Evolutionary conservation across 257 asterid genomes (phyloP).

Genomic region (Solanum virginianum): DNA sequence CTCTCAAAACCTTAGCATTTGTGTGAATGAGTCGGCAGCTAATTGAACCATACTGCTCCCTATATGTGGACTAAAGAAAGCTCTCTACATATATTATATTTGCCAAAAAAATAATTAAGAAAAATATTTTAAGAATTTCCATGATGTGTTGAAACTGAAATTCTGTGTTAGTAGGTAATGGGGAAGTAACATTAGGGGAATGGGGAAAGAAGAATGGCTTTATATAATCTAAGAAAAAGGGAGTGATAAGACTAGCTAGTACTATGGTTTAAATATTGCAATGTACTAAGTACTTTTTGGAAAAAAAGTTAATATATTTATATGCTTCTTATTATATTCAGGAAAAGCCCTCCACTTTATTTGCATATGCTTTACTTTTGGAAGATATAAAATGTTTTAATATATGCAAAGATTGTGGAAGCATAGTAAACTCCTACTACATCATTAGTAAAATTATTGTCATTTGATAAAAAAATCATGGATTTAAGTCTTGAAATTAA

Average conservation of each 20-base stretch:
- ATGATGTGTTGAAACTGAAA: neutral
- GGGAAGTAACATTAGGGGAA: neutral
- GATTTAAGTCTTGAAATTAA: no score
- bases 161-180: neutral
- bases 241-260: neutral
- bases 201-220: slow-evolving; percentile 1
- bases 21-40: slow-evolving; percentile 98
- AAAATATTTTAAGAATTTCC: neutral
- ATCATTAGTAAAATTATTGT: no score
- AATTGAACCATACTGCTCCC: slow-evolving; percentile 62
- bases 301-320: neutral
- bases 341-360: neutral
- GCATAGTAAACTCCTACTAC: neutral
- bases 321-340: neutral
- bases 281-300: neutral
- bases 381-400: neutral
- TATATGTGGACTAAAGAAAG: slow-evolving; percentile 86
- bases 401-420: neutral
- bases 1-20: slow-evolving; percentile 37
- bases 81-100: slow-evolving; percentile 35
- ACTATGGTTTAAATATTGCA: neutral
- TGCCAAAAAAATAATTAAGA: neutral
- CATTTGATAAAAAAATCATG: no score
- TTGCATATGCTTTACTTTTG: neutral
- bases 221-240: slow-evolving; percentile 26